Conservation (phyloP, 2,329 filamentous ascomycete species). For the Fusarium sp. region DNA sequence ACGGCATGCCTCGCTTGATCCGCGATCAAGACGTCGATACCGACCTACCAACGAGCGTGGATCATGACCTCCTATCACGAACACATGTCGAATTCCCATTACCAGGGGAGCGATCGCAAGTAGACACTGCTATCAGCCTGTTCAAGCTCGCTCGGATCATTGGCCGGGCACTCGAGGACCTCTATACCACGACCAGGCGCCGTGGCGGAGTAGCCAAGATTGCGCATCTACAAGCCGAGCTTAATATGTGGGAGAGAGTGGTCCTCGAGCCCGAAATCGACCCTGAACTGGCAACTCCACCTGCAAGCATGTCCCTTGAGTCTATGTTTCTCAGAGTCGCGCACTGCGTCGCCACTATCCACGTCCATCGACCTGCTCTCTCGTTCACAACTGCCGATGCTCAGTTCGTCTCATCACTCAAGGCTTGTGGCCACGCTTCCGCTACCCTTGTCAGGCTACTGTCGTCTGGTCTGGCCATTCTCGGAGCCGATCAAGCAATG, state of each 20-base stretch:
- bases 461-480: not conserved
- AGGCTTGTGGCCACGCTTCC: constrained; percentile 30
- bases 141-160: constrained; percentile 48
- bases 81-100: constrained; percentile 45
- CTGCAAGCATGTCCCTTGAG: not conserved
- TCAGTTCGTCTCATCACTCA: constrained; percentile 39
- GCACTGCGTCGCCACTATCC: constrained; percentile 42
- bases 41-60: constrained; percentile 44
- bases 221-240: constrained; percentile 42
- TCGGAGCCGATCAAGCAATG: not conserved
- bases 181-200: constrained; percentile 47
- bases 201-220: constrained; percentile 47
- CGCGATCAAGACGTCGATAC: constrained; percentile 48
- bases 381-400: constrained; percentile 43
- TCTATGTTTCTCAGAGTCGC: constrained; percentile 32
- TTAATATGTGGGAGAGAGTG: constrained; percentile 43
- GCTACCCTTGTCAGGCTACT: constrained; percentile 14
- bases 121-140: constrained; percentile 43
- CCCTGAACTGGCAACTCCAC: constrained; percentile 2
- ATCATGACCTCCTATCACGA: constrained; percentile 44
- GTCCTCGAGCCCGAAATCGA: constrained; percentile 20
- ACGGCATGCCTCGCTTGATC: constrained; percentile 48
- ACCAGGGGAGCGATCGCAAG: constrained; percentile 45
- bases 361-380: constrained; percentile 45
- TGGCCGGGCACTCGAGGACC: constrained; percentile 40